phyloP scores from a whole-genome alignment of 352 stramenopile genomes.

The Thalassiosira exigua region DNA sequence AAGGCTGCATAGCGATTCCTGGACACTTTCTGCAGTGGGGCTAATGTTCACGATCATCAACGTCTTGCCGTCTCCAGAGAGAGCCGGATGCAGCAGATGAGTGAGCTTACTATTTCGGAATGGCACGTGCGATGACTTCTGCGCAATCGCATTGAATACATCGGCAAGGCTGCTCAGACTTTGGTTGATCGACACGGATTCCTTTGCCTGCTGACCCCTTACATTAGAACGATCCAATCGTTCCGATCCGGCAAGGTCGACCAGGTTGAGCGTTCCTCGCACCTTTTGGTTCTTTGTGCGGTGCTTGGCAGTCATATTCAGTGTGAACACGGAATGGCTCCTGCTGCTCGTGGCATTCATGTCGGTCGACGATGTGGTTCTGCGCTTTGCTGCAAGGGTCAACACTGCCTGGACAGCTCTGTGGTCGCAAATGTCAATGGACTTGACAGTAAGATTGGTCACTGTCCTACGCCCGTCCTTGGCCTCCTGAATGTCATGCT shows the following conservation, averaged over 20 bases:
- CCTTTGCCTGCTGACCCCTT: conserved; percentile 90
- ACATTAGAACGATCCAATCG: conserved; percentile 89
- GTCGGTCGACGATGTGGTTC: conserved; percentile 89
- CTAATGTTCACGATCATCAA: conserved; percentile 98
- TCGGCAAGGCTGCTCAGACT: conserved; percentile 92
- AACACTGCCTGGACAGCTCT: conserved; percentile 55
- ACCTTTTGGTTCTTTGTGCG: conserved; percentile 88
- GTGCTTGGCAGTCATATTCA: conserved; percentile 85
- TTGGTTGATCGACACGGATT: conserved; percentile 96
- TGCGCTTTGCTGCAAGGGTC: conserved; percentile 86
- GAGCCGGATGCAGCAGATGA: conserved; percentile 96
- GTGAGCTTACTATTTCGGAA: conserved; percentile 99
- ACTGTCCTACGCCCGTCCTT: conserved; percentile 53
- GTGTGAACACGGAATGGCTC: conserved; percentile 93
- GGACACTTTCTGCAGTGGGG: conserved; percentile 58
- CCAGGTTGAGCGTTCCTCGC: conserved; percentile 90
- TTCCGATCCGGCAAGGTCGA: conserved; percentile 90
- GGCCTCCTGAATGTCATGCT: too few relatives aligned
- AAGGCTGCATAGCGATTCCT: conserved; percentile 73
- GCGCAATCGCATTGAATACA: conserved; percentile 86
- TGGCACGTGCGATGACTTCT: conserved; percentile 85
- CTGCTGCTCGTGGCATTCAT: conserved; percentile 94
- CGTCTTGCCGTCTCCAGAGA: conserved; percentile 98
- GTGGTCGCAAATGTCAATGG: conserved; percentile 54
- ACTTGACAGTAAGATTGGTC: conserved; percentile 38